phyloP scores from a whole-genome alignment of 2,329 filamentous ascomycete genomes.

The Calonectria multiphialidica region DNA sequence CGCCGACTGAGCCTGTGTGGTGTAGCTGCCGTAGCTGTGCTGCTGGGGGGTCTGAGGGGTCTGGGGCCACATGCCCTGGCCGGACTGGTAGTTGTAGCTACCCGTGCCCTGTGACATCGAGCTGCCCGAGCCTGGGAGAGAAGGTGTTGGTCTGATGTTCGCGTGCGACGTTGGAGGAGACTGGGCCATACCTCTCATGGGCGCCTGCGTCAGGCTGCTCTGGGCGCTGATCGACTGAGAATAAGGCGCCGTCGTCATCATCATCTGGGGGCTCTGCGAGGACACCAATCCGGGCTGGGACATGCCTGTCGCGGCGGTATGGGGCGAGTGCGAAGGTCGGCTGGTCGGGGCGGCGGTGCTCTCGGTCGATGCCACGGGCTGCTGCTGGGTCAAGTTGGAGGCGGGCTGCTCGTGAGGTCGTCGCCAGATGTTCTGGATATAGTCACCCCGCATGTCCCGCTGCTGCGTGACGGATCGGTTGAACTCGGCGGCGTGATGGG shows the following conservation, averaged over 20 bases:
- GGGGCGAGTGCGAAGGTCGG: slow-evolving; percentile 69
- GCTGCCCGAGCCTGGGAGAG: slow-evolving; percentile 65
- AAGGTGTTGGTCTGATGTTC: slow-evolving; percentile 74
- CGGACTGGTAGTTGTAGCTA: slow-evolving; percentile 73
- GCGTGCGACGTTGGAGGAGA: slow-evolving; percentile 62
- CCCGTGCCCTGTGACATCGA: slow-evolving; percentile 64
- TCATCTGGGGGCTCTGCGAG: slow-evolving; percentile 74
- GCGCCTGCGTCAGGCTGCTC: slow-evolving; percentile 78
- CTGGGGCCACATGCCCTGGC: slow-evolving; percentile 74
- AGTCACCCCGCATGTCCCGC: slow-evolving; percentile 82
- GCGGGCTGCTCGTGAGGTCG: slow-evolving; percentile 83
- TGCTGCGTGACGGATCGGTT: slow-evolving; percentile 87
- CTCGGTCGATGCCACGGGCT: slow-evolving; percentile 59
- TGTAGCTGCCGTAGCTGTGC: slow-evolving; percentile 65
- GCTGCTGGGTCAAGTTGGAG: slow-evolving; percentile 60
- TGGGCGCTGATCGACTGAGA: slow-evolving; percentile 79
- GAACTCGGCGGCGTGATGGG: slow-evolving; percentile 89
- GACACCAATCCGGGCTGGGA: slow-evolving; percentile 69
- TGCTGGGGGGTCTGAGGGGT: slow-evolving; percentile 73
- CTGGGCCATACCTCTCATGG: slow-evolving; percentile 75
- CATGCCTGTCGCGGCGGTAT: slow-evolving; percentile 65
- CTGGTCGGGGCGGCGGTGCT: slow-evolving; percentile 58
- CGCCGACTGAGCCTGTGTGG: slow-evolving; percentile 64
- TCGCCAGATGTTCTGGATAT: slow-evolving; percentile 85
- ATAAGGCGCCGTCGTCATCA: slow-evolving; percentile 76